A percentile compares a stretch with the other conserved stretches of the same genome.
These are phyloP conservation scores for Amniculicola lignicola DNA, from an alignment of 495 filamentous ascomycete genomes.

Conservation along the genomic window DNA sequence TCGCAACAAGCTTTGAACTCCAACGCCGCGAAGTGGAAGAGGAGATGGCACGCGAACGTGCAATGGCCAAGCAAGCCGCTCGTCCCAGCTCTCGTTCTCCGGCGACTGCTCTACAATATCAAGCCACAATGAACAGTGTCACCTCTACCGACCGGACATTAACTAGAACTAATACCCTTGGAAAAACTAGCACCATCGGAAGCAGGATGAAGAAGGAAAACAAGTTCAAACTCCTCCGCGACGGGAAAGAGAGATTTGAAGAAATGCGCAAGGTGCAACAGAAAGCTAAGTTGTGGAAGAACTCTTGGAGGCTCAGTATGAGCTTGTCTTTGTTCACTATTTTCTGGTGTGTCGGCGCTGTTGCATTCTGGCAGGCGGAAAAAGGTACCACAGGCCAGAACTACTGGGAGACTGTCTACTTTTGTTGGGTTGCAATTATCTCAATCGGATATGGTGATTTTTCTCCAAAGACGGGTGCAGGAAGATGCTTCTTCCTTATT, in stretches of 20 bases:
- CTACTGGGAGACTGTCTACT: conserved; percentile 45
- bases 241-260: conserved; percentile 43
- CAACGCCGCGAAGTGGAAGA: conserved; percentile 18
- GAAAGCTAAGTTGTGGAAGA: conserved; percentile 39
- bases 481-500: conserved; percentile 43
- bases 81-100: conserved; percentile 18
- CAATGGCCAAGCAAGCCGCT: conserved; percentile 20
- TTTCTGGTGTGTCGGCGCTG: conserved; percentile 44
- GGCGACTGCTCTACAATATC: conserved; percentile 17
- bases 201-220: conserved; percentile 26
- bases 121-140: conserved; percentile 3
- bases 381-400: conserved; percentile 32
- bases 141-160: background rate
- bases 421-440: conserved; percentile 45
- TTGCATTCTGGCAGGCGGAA: conserved; percentile 43
- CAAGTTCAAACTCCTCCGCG: conserved; percentile 38
- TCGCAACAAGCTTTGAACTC: conserved; percentile 44
- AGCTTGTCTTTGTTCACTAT: conserved; percentile 38
- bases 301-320: conserved; percentile 38
- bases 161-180: conserved; percentile 9
- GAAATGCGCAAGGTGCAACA: conserved; percentile 43
- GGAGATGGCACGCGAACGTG: conserved; percentile 16
- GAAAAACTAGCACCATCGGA: conserved; percentile 9
- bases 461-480: conserved; percentile 41
- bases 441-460: conserved; percentile 46